Conservation (phyloP, 2,329 filamentous ascomycete species). For the Nothophoma quercina region DNA sequence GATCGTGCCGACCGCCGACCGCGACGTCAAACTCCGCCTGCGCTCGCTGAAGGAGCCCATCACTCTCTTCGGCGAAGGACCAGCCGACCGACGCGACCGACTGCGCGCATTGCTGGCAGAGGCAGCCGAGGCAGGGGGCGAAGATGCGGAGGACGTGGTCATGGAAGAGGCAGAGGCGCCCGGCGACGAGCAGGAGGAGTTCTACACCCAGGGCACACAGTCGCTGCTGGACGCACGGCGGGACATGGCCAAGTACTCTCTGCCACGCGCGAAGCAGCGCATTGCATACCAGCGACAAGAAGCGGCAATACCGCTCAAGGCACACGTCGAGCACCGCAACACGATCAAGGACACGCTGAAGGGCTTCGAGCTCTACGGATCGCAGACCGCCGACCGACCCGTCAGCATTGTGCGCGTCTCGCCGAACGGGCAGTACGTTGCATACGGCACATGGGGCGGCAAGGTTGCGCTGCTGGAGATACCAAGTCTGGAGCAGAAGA, state of each 20-base stretch:
- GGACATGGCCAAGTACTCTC: conserved; percentile 81
- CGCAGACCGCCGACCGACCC: conserved; percentile 89
- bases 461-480: conserved; percentile 86
- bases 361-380: conserved; percentile 89
- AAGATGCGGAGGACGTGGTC: conserved; percentile 56
- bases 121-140: conserved; percentile 70
- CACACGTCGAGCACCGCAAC: conserved; percentile 92
- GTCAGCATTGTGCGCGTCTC: conserved; percentile 92
- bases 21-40: conserved; percentile 74
- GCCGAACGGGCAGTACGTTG: conserved; percentile 81
- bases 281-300: conserved; percentile 81
- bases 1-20: conserved; percentile 92
- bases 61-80: conserved; percentile 91
- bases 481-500: conserved; percentile 80
- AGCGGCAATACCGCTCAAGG: conserved; percentile 81
- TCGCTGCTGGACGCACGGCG: conserved; percentile 78
- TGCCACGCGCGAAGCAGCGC: conserved; percentile 81
- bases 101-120: conserved; percentile 81
- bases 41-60: conserved; percentile 91
- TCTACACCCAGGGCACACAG: conserved; percentile 84
- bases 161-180: conserved; percentile 65
- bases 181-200: conserved; percentile 73
- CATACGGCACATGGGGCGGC: conserved; percentile 92
- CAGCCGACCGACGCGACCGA: conserved; percentile 83
- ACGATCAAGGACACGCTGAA: conserved; percentile 82